A percentile compares a stretch with the other conserved stretches of the same genome.
Evolutionary conservation across 495 filamentous ascomycete species (phyloP).

Genomic region (Penicillium arizonense): DNA sequence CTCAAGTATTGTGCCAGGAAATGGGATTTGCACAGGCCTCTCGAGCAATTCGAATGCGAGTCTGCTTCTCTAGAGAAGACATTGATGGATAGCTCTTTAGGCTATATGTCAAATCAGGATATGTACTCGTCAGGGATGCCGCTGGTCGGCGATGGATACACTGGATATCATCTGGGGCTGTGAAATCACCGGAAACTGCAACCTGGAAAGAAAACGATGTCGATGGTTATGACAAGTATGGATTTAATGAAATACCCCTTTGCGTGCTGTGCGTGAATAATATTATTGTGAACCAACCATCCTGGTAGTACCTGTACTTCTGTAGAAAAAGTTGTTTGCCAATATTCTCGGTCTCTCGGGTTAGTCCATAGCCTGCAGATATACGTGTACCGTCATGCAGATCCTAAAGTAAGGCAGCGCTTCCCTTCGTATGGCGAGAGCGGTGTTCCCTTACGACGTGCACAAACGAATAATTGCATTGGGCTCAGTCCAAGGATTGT

Average conservation of each 20-base stretch:
- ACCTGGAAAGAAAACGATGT: background rate
- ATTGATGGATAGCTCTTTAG: conserved; percentile 11
- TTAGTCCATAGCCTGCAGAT: no score
- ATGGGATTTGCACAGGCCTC: conserved; percentile 30
- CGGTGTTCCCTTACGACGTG: no score
- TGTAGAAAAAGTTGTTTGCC: no score
- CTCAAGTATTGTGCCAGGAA: conserved; percentile 32
- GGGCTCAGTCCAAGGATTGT: no score
- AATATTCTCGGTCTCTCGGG: no score
- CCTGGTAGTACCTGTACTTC: no score
- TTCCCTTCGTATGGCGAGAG: no score
- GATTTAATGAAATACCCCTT: conserved; percentile 7
- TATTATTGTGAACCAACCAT: background rate
- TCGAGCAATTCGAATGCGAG: conserved; percentile 33
- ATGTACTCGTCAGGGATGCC: conserved; percentile 15
- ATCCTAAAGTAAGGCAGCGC: no score
- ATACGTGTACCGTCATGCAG: no score
- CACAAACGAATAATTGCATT: no score
- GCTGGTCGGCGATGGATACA: conserved; percentile 26
- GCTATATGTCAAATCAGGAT: conserved; percentile 10
- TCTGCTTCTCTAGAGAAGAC: conserved; percentile 17
- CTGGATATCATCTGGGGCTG: conserved; percentile 15
- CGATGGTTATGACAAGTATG: background rate
- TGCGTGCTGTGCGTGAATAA: conserved; percentile 1
- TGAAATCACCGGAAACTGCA: background rate